Base-by-base conservation (phyloP, 352 stramenopile genomes). In the Plasmopara viticola region DNA sequence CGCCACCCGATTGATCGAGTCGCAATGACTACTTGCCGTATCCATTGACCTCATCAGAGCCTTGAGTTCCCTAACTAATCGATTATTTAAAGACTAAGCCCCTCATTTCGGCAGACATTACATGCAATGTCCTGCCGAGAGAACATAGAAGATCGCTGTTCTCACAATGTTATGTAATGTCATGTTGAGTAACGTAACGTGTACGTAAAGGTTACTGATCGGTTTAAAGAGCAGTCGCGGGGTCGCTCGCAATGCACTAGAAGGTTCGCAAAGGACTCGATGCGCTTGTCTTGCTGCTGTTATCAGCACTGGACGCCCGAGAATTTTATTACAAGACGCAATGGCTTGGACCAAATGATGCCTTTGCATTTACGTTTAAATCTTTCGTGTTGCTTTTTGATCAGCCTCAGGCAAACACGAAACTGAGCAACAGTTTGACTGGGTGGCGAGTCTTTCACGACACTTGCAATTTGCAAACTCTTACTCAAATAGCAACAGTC, bases 301-400 rank as follows among this genome's bases (percentile, higher is more conserved):
- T 78, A n/a, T 44, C 76, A 29, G 51, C 35, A 15, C 50, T 77
- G 17, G 70, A 84, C 17, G 39, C 51, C 2, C 73, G 70, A 6
- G 73, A 81, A 64, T 52, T 81, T 6, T 70, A 65, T 56, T 84
- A 74, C 65, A 84, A 84, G n/a, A 51, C 67, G 45, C 57, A 50
- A 8, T 79, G 73, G 73, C 67, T 84, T 48, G 73, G 70, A 0
- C 70, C 73, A 25, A 59, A 60, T 45, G 68, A 81, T 56, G 61
- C 46, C 9, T 79, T 71, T 48, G 64, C 57, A 29, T 78, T 78
- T 59, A 56, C 62, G 14, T 68, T 61, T 15, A 57, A 41, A 13
- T 64, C 44, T 13, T 64, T 48, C 6, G 41, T 71, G 25, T 44
- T 44, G 2, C 45, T 70, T 25, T 20, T 58, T 14, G 33, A 59